phyloP scores from a whole-genome alignment of 2,329 filamentous ascomycete genomes.

The Hypoxylon sp. region DNA sequence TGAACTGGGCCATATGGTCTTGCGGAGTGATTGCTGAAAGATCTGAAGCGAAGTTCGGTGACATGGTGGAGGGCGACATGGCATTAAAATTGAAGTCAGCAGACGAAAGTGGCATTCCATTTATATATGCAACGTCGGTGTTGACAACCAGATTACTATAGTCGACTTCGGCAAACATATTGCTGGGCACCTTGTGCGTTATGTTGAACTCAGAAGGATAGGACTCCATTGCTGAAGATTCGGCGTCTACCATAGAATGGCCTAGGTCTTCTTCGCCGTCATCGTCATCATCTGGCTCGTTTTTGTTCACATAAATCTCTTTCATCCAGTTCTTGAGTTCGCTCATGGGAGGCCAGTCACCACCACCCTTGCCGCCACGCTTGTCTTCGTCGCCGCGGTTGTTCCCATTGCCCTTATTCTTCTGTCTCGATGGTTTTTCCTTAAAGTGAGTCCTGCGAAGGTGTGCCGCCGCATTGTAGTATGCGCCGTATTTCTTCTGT shows the following conservation, averaged over 20 bases:
- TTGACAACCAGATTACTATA: conserved; percentile 47
- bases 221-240: conserved; percentile 48
- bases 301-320: conserved; percentile 63
- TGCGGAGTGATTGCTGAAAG: conserved; percentile 43
- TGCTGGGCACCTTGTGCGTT: conserved; percentile 32
- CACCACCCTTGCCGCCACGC: conserved; percentile 69
- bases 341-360: conserved; percentile 69
- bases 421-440: conserved; percentile 66
- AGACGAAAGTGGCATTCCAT: conserved; percentile 52
- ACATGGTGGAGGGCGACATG: conserved; percentile 43
- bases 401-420: conserved; percentile 57
- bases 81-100: conserved; percentile 52
- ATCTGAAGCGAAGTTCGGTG: conserved; percentile 44
- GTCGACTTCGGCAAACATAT: conserved; percentile 42
- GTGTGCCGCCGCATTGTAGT: conserved; percentile 96
- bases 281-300: conserved; percentile 55
- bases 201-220: conserved; percentile 43
- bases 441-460: conserved; percentile 91
- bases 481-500: conserved; percentile 86
- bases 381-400: conserved; percentile 61
- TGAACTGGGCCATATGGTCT: conserved; percentile 49
- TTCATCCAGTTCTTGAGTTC: conserved; percentile 74
- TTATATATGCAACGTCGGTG: conserved; percentile 42
- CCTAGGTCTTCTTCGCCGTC: conserved; percentile 60
- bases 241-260: conserved; percentile 50